Evolutionary conservation across 768 basidiomycete species (phyloP).

Genomic region (Rubroboletus pulcherrimus): DNA sequence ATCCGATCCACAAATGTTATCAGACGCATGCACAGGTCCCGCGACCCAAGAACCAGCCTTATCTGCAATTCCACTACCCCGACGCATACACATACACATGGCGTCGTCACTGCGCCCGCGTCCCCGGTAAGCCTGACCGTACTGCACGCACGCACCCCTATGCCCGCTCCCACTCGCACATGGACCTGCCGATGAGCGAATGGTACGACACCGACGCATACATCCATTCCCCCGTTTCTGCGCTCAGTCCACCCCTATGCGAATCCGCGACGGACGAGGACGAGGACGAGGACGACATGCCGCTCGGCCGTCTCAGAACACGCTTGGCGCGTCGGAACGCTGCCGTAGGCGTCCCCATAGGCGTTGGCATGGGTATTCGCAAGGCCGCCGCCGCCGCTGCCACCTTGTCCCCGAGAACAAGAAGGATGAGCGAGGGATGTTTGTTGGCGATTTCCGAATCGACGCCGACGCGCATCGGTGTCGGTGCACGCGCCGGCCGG

Average conservation of each 20-base stretch:
- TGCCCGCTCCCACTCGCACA: slow-evolving; percentile 9
- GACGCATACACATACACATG: slow-evolving; percentile 14
- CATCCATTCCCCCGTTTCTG: slow-evolving; percentile 8
- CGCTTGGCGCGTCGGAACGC: slow-evolving; percentile 4
- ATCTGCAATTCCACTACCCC: slow-evolving; percentile 8
- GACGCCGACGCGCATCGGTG: slow-evolving; percentile 17
- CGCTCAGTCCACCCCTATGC: slow-evolving; percentile 18
- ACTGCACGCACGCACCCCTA: not conserved
- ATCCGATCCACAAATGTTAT: not conserved
- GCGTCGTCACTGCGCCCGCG: slow-evolving; percentile 13
- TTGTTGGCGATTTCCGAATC: slow-evolving; percentile 10
- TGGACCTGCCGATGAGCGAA: not conserved
- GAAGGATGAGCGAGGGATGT: slow-evolving; percentile 22
- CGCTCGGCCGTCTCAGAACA: slow-evolving; percentile 9
- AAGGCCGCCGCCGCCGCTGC: not conserved
- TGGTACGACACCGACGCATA: slow-evolving; percentile 19
- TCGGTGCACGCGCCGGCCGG: not conserved
- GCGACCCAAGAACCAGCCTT: not conserved
- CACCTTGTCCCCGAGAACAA: not conserved
- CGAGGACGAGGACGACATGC: slow-evolving; percentile 16
- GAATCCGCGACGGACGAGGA: slow-evolving; percentile 3
- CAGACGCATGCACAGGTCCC: not conserved
- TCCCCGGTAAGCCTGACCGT: slow-evolving; percentile 15
- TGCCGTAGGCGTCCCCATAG: not conserved
- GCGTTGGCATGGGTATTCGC: not conserved